Evolutionary conservation across 345 rosid species (phyloP), one percentile per base, ranked within the genome.

Genomic region (Orychophragmus violaceus): DNA sequence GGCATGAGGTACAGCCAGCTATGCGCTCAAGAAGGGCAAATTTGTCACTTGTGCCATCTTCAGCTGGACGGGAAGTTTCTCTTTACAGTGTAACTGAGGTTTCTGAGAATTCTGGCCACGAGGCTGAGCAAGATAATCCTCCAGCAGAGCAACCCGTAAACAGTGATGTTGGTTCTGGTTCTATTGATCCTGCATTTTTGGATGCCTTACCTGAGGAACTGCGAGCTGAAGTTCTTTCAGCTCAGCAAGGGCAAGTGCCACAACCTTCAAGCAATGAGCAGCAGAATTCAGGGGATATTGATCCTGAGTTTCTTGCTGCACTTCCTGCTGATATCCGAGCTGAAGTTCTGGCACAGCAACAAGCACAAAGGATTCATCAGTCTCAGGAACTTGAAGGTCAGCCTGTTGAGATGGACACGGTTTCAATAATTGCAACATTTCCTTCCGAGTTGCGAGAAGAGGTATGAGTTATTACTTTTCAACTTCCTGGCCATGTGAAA

Each of bases 351-450:
- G 94, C 94, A 18, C 98, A 93, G 79, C 98, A 93, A 67, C 97
- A 87, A 77, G 96, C 94, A 36, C 98, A 93, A 64, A 87, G 96
- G 76, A 69, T 82, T 72, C 88, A 88, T 64, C 97, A 93, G 70
- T 85, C 97, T 70, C 96, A 88, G 73, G 98, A 93, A 75, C 96
- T 90, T 52, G 98, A 93, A 83, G 98, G 98, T 39, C 97, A 93
- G 80, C 98, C 98, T 1, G 98, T 93, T 67, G 98, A 93, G 82
- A 93, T 93, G 98, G 98, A 93, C 79, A 86, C 98, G 0, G 98
- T 93, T 52, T 93, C 98, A 60, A 93, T 93, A 61, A 90, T 93
- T 74, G 97, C 98, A 19, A 90, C 98, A 8, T 93, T 93, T 83
- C 96, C 98, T 48, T 86, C 97, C 23, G 98, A 93, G 39, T 72